Percentiles rank a stretch among this genome's conserved stretches.
Evolutionary conservation across 176 grass and related monocot species (phyloP).

Genomic region (Olyra latifolia): DNA sequence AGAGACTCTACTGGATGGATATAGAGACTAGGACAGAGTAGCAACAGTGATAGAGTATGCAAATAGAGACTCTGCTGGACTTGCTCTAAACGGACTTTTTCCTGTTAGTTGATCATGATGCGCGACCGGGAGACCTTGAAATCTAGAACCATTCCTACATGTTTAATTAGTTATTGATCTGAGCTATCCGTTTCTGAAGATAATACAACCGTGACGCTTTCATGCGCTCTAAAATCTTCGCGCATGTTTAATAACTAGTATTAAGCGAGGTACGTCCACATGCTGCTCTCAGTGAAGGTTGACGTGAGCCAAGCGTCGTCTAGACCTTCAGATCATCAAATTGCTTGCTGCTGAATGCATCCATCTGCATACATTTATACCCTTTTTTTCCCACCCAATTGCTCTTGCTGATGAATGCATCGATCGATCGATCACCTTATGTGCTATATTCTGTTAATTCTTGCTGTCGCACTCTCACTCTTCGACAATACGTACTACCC

Average conservation of each 20-base stretch:
- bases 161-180: background rate
- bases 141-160: background rate
- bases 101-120: too few relatives aligned
- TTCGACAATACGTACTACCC: background rate
- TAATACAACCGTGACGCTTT: background rate
- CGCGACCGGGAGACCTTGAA: background rate
- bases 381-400: too few relatives aligned
- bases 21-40: too few relatives aligned
- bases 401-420: background rate
- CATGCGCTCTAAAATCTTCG: background rate
- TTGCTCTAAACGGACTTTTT: too few relatives aligned
- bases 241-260: background rate
- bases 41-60: too few relatives aligned
- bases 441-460: too few relatives aligned
- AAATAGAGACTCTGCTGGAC: too few relatives aligned
- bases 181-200: background rate
- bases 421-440: background rate
- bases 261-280: too few relatives aligned
- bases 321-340: background rate
- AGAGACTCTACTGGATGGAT: too few relatives aligned
- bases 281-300: background rate
- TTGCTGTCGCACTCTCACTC: background rate
- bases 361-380: too few relatives aligned
- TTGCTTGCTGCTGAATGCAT: background rate
- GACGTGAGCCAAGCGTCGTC: background rate